Conservation (phyloP, 768 basidiomycete species). For the Tephrocybe sp. region DNA sequence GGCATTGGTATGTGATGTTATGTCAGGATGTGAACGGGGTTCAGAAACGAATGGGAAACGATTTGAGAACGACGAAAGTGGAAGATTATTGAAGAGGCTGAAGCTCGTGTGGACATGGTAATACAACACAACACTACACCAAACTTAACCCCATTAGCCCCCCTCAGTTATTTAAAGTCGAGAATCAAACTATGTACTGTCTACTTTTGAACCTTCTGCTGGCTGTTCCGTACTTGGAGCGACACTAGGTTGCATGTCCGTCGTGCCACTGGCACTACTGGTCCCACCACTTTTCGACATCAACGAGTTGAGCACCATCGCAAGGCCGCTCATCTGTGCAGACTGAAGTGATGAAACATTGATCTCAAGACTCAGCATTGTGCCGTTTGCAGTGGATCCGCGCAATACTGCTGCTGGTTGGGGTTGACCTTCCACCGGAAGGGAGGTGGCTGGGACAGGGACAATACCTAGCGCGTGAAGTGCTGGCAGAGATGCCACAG, state of each 20-base stretch:
- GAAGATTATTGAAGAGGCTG: not conserved
- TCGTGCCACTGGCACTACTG: not conserved
- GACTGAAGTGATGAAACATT: slow-evolving; percentile 72
- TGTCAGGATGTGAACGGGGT: no score
- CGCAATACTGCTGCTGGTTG: slow-evolving; percentile 77
- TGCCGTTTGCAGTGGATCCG: slow-evolving; percentile 68
- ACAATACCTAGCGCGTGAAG: slow-evolving; percentile 72
- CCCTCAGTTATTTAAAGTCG: no score
- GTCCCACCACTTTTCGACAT: slow-evolving; percentile 43
- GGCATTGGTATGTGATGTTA: slow-evolving; percentile 5
- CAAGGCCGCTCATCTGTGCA: slow-evolving; percentile 75
- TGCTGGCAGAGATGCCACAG: slow-evolving; percentile 61
- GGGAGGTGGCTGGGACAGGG: slow-evolving; percentile 57
- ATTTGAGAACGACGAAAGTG: not conserved
- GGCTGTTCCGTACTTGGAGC: not conserved
- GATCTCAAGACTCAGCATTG: slow-evolving; percentile 73
- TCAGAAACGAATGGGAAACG: no score
- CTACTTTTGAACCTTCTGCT: not conserved
- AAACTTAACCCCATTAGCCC: no score
- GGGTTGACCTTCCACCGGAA: slow-evolving; percentile 51
- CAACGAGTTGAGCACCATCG: slow-evolving; percentile 67
- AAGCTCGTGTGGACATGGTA: no score
- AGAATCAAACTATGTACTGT: no score
- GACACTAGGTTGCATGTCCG: slow-evolving; percentile 1
- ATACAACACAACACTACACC: no score